Evolutionary conservation across 495 filamentous ascomycete genomes (phyloP), one percentile per base, ranked within the genome.

Genomic region (Neurospora pannonica): DNA sequence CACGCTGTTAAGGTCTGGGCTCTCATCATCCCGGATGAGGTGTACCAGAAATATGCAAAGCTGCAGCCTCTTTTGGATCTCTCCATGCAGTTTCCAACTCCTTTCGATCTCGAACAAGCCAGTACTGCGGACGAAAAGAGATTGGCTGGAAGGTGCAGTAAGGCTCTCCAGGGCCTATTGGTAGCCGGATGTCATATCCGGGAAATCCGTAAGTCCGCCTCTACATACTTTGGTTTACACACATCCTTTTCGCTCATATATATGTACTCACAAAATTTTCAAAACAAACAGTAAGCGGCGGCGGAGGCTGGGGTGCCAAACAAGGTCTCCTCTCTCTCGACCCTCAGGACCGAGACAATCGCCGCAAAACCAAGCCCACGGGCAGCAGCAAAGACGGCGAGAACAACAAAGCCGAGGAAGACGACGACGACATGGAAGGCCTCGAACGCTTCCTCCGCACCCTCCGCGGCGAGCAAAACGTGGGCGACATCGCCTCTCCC

Each of bases 251-350:
- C 11, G 0, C 24, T 60, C 24, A 54, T 13, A 5, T 28, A 42
- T 36, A 73, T 73, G 24, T 75, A 42, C 42, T 40, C 36, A 39
- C 69, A 34, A 73, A 73, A n/a, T n/a, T 39, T 75, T 76, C 24
- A 21, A 28, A 28, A 28, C 21, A 60, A 60, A n/a, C 74, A 89
- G 89, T 96, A 72, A 96, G 93, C 79, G 94, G 94, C 28, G 94
- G 94, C 75, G 94, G 94, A 71, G 94, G 94, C 67, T 97, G 94
- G 94, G 94, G 94, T 6, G 84, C 89, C 75, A 97, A 97, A 80
- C 89, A 90, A 72, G 94, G 94, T 5, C 85, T 97, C 15, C 83
- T 97, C 7, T 94, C 93, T 9, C 84, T 97, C 0, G 94, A 97
- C 78, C 93, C 93, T 24, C 88, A 93, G 76, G 54, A 67, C 15